phyloP scores from a whole-genome alignment of 805 yeast genomes.

The Helenozyma rhizophorensis region DNA sequence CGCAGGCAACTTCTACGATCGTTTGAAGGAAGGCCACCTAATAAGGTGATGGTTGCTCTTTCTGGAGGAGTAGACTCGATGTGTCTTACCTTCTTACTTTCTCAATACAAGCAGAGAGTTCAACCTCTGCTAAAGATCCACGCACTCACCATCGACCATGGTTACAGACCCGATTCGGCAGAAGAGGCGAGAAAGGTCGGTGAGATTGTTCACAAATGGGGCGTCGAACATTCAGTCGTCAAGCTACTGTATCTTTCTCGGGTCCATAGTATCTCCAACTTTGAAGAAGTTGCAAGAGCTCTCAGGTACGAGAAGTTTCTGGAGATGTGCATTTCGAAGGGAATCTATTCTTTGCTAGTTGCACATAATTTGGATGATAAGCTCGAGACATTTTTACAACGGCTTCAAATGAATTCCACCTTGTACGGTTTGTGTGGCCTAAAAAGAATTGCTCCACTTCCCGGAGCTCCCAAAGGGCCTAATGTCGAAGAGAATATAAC shows the following conservation, averaged over 20 bases:
- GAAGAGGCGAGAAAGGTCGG: slow-evolving; percentile 47
- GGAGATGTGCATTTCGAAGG: slow-evolving; percentile 32
- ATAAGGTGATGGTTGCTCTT: slow-evolving; percentile 49
- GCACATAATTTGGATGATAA: slow-evolving; percentile 77
- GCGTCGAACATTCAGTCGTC: slow-evolving; percentile 28
- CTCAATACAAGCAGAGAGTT: slow-evolving; percentile 27
- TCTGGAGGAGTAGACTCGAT: slow-evolving; percentile 85
- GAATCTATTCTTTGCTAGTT: slow-evolving; percentile 39
- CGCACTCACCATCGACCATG: slow-evolving; percentile 69
- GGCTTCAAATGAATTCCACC: slow-evolving; percentile 42
- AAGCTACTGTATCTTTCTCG: slow-evolving; percentile 20
- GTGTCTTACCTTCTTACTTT: slow-evolving; percentile 54
- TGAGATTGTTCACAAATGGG: slow-evolving; percentile 27
- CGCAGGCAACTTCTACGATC: slow-evolving; percentile 6
- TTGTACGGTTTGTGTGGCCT: slow-evolving; percentile 59
- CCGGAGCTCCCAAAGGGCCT: neutral
- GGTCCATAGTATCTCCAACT: slow-evolving; percentile 31
- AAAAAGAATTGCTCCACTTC: slow-evolving; percentile 24
- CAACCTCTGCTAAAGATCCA: slow-evolving; percentile 29
- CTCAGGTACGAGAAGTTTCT: slow-evolving; percentile 46
- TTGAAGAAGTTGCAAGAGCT: slow-evolving; percentile 59
- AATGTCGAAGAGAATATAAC: no score
- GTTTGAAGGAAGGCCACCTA: slow-evolving; percentile 18
- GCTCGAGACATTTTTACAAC: slow-evolving; percentile 59
- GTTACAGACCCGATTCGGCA: slow-evolving; percentile 44